Percentiles rank a stretch among this genome's conserved stretches.
These are phyloP conservation scores for Gynochthodes officinalis DNA, from an alignment of 257 asterid species.

Conservation along the genomic window DNA sequence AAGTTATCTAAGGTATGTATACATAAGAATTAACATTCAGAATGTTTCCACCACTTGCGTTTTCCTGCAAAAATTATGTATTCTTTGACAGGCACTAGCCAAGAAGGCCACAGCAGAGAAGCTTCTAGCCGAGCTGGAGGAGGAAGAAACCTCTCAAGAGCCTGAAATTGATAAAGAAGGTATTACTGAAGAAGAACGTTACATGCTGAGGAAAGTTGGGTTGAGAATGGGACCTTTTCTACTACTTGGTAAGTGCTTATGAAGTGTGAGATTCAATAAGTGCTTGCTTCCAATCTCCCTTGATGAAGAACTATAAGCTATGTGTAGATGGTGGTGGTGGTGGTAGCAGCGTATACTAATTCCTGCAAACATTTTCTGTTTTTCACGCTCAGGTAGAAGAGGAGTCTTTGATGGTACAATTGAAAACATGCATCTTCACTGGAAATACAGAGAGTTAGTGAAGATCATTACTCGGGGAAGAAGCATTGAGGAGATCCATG, in stretches of 20 bases:
- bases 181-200: conserved; percentile 92
- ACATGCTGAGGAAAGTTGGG: conserved; percentile 91
- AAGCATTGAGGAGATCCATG: conserved; percentile 67
- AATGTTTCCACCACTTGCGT: conserved; percentile 19
- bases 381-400: conserved; percentile 68
- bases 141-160: conserved; percentile 51
- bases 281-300: neutral
- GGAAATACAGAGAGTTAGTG: conserved; percentile 98
- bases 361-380: conserved; percentile 11
- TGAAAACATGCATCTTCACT: conserved; percentile 98
- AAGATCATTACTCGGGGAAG: conserved; percentile 72
- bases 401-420: conserved; percentile 97
- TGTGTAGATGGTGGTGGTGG: neutral
- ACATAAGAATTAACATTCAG: conserved; percentile 17
- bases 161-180: conserved; percentile 84
- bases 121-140: conserved; percentile 63
- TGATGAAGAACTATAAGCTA: neutral
- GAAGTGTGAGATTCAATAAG: conserved; percentile 3
- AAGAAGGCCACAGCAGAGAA: conserved; percentile 77
- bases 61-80: conserved; percentile 18
- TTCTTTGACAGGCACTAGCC: conserved; percentile 64
- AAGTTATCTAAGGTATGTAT: conserved; percentile 66
- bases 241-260: conserved; percentile 65
- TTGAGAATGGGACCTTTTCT: conserved; percentile 86
- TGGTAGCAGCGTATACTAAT: neutral